Conservation (phyloP, 164 flowering plant genomes). For the Macadamia tetraphylla region DNA sequence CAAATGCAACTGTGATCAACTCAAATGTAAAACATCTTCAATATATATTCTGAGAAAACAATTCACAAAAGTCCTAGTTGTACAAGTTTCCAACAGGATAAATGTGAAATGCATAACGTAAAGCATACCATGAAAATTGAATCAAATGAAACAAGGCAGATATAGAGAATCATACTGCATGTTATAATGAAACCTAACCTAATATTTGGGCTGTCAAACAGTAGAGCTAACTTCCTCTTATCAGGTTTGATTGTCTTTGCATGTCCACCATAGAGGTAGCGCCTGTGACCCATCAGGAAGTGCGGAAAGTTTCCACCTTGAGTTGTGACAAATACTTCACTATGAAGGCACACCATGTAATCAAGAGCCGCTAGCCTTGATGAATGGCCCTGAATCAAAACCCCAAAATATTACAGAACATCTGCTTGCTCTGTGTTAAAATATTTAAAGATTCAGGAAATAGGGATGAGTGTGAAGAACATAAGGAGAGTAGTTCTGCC, state of each 20-base stretch:
- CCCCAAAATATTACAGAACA: slow-evolving; percentile 6
- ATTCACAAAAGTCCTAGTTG: too few relatives aligned
- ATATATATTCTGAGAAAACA: too few relatives aligned
- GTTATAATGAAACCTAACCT: slow-evolving; percentile 32
- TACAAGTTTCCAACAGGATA: too few relatives aligned
- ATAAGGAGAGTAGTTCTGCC: too few relatives aligned
- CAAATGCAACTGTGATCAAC: too few relatives aligned
- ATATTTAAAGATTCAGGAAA: background rate
- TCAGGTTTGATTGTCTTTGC: slow-evolving; percentile 85
- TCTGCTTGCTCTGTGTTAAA: background rate
- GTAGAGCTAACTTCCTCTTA: slow-evolving; percentile 69
- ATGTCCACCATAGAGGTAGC: slow-evolving; percentile 80
- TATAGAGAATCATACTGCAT: background rate
- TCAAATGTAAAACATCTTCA: too few relatives aligned
- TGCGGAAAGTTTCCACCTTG: slow-evolving; percentile 99
- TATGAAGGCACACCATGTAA: slow-evolving; percentile 84
- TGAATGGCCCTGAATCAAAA: slow-evolving; percentile 68
- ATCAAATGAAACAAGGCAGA: too few relatives aligned
- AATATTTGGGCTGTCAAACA: slow-evolving; percentile 68
- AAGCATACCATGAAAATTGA: too few relatives aligned
- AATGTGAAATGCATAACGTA: too few relatives aligned
- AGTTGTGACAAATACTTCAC: slow-evolving; percentile 92
- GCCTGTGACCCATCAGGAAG: slow-evolving; percentile 93
- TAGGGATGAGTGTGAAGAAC: too few relatives aligned
- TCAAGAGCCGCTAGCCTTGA: slow-evolving; percentile 98